Base-by-base conservation (phyloP, 768 basidiomycete species). In the Pleurotus salmoneostramineus region DNA sequence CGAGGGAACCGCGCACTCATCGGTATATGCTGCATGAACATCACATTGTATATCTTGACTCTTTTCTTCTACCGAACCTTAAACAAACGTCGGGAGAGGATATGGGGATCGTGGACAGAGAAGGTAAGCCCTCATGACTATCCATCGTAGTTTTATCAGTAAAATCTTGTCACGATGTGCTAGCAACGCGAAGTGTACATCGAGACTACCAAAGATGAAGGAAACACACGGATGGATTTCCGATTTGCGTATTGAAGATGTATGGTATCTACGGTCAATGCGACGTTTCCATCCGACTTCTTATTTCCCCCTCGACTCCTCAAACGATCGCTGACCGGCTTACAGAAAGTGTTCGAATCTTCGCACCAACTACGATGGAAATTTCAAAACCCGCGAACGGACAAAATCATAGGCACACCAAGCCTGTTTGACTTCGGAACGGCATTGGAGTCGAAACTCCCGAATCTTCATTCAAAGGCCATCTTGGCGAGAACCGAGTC, bases 211-310 rank as follows among this genome's bases (percentile, higher is more conserved):
- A 78, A 74, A 33, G 85, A 89, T 56, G 71, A 77, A 61, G 85
- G 86, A 31, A 88, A 85, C 62, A 68, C 77, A 60, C 70, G 83
- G 37, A 66, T 87, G 58, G 83, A 87, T 62, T 87, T 87, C 71
- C 74, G 83, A 11, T 87, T 88, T 60, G 80, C 77, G 4, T 83
- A 86, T 65, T 85, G 66, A 70, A 27, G 21, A 27, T 27, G 21
- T 27, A 27, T 27, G 21, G 21, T 27, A 27, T 27, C 21, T 27
- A 27, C 21, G 21, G 21, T 27, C 21, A 27, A 27, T 3, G 21
- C 21, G 21, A 27, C 21, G 21, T 27, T 27, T 27, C 21, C 21
- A 27, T 27, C 21, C n/a, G n/a, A n/a, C n/a, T n/a, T n/a, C n/a
- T n/a, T n/a, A n/a, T n/a, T n/a, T n/a, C 21, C 21, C 21, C 21